Evolutionary conservation across 2,329 filamentous ascomycete genomes (phyloP).

Genomic region (Amauroascus verrucosus): DNA sequence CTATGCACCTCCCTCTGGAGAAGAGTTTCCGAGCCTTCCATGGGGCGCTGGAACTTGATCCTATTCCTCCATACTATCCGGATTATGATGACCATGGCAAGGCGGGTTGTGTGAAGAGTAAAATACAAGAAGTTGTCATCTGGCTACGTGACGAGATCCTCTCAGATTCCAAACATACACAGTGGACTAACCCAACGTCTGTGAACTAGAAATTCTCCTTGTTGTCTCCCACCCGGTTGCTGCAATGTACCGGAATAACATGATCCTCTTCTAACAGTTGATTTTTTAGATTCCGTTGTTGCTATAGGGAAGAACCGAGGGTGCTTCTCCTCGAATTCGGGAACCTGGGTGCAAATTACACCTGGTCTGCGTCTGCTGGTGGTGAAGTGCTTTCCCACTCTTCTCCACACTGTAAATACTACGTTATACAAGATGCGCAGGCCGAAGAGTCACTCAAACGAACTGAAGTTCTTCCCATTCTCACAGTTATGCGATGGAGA

Average conservation of each 20-base stretch:
- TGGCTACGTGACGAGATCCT: too few species aligned
- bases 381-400: neutral
- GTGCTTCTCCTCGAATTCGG: neutral
- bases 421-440: neutral
- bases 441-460: neutral
- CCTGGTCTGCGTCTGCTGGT: neutral
- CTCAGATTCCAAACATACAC: too few species aligned
- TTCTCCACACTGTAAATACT: neutral
- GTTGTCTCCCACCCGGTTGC: neutral
- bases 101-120: neutral
- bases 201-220: too few species aligned
- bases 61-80: neutral
- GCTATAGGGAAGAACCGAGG: neutral
- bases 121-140: too few species aligned
- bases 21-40: neutral
- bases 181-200: too few species aligned
- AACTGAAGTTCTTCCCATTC: neutral
- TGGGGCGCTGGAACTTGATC: neutral
- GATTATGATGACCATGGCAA: neutral
- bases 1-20: neutral
- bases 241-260: neutral
- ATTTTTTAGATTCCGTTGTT: too few species aligned
- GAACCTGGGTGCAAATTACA: neutral
- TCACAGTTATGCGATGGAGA: conserved; percentile 2
- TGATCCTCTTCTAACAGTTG: too few species aligned